Percentiles rank a stretch among this genome's conserved stretches.
These are phyloP conservation scores for Fusarium lateritium DNA, from an alignment of 2,329 filamentous ascomycete genomes.

Conservation along the genomic window DNA sequence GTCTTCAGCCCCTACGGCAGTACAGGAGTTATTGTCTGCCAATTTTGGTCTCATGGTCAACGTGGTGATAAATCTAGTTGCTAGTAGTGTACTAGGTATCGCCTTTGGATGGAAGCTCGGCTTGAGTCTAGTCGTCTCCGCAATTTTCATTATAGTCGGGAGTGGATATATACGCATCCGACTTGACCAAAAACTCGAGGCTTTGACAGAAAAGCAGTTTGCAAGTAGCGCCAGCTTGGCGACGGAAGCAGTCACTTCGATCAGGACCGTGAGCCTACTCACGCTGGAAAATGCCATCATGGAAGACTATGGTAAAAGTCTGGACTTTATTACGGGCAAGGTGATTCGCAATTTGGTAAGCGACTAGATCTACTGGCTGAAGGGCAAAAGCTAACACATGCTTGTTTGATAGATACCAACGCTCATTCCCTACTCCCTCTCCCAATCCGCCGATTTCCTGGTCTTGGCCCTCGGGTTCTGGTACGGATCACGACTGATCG, in stretches of 20 bases:
- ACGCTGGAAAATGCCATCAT: slow-evolving; percentile 54
- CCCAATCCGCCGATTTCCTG: slow-evolving; percentile 51
- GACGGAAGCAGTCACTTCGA: slow-evolving; percentile 56
- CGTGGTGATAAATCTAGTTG: slow-evolving; percentile 50
- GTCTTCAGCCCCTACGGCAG: slow-evolving; percentile 51
- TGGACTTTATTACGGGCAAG: slow-evolving; percentile 44
- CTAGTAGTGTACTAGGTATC: slow-evolving; percentile 56
- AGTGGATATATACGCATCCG: slow-evolving; percentile 54
- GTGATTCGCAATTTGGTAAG: slow-evolving; percentile 4
- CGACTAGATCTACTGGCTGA: background rate
- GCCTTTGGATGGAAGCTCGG: slow-evolving; percentile 63
- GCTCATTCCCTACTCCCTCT: slow-evolving; percentile 47
- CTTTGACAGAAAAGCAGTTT: slow-evolving; percentile 48
- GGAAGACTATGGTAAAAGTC: slow-evolving; percentile 43
- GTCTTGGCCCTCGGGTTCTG: slow-evolving; percentile 57
- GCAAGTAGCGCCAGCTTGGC: slow-evolving; percentile 55
- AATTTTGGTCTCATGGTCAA: slow-evolving; percentile 53
- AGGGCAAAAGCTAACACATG: background rate
- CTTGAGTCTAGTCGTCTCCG: slow-evolving; percentile 60
- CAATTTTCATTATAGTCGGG: slow-evolving; percentile 52
- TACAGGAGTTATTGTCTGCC: slow-evolving; percentile 56
- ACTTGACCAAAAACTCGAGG: slow-evolving; percentile 56
- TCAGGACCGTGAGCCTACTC: slow-evolving; percentile 57
- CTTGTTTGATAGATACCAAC: background rate
- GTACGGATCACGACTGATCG: slow-evolving; percentile 55